Evolutionary conservation across 129 eudicot species (phyloP), one percentile per base, ranked within the genome.

Genomic region (Tagetes erecta): DNA sequence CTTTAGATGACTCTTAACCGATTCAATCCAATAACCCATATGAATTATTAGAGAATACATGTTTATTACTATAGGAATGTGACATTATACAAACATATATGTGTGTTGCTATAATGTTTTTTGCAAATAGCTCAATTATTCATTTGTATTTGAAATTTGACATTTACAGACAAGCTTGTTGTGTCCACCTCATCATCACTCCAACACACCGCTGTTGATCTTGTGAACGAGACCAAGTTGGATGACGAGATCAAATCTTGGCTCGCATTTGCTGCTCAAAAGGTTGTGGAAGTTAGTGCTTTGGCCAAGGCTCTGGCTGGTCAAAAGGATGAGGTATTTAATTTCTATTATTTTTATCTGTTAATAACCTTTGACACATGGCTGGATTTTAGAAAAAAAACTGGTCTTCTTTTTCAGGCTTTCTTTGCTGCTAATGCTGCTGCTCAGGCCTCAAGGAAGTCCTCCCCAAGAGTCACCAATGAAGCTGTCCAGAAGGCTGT

Each of bases 181-280:
- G 97, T 90, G 53, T 93, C 98, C 50, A 93, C 98, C 70, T 93
- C 98, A 27, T 86, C 92, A 80, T 93, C 98, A 3, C 97, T 93
- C 64, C 89, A 87, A 65, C 98, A 93, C 86, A 90, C 98, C 3
- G 98, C 98, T 73, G 98, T 93, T 20, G 98, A 93, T 81, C 87
- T 93, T 55, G 86, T 89, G 66, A 93, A 93, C 55, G 98, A 93
- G 80, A 44, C 98, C 65, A 93, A 93, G 83, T 79, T 93, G 81
- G 98, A 93, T 79, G 42, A 74, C 1, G 98, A 93, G 77, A 88
- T 93, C 74, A 90, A 87, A 57, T 90, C 96, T 7, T 93, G 98
- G 98, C 86, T 93, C 50, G 98, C 98, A 71, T 93, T 93, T 83
- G 96, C 98, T 47, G 98, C 98, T 51, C 98, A 93, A 63, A 93